Conservation (phyloP, 768 basidiomycete species). For the Termitomyces heimii region DNA sequence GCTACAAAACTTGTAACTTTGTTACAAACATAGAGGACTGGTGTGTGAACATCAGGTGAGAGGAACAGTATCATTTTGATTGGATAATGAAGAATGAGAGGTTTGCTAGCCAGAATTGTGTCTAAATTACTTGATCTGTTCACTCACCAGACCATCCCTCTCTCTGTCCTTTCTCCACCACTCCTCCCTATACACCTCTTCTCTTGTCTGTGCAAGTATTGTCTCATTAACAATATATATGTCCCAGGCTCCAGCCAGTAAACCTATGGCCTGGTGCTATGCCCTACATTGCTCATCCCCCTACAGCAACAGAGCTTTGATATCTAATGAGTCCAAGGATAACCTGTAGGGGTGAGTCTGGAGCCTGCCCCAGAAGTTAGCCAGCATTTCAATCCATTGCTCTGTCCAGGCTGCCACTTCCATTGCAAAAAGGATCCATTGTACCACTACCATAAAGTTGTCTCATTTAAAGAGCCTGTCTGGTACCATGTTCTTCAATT, state of each 20-base stretch:
- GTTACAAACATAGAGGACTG: no score
- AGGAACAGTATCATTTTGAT: no score
- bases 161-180: neutral
- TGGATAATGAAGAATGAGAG: no score
- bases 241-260: neutral
- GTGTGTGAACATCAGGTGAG: no score
- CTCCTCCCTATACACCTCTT: neutral
- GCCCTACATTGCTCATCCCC: neutral
- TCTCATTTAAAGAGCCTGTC: no score
- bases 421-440: no score
- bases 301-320: neutral
- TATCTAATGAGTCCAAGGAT: neutral
- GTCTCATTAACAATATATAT: neutral
- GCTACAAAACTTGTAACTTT: no score
- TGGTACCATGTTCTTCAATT: no score
- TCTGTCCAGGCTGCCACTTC: no score
- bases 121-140: no score
- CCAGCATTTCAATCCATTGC: neutral
- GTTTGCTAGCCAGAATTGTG: no score
- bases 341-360: neutral
- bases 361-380: neutral
- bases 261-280: neutral
- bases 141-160: neutral
- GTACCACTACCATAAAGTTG: no score
- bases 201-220: neutral